Evolutionary conservation across 2,329 filamentous ascomycete species (phyloP).

Genomic region (Aurifilum marmelostoma): DNA sequence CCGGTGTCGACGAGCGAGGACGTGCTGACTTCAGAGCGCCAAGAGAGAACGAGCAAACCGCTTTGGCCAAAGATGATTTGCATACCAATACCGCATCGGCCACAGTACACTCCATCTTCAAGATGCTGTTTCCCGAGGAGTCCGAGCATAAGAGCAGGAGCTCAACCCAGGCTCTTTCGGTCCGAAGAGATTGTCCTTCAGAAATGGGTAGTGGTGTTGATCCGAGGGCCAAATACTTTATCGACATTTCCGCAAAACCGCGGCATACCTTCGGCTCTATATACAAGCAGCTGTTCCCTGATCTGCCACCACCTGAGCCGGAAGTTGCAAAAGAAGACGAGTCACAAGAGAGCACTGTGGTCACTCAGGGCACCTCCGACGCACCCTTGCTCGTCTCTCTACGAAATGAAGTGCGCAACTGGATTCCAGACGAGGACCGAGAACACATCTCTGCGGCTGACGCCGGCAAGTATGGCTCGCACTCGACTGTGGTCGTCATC

Average conservation of each 20-base stretch:
- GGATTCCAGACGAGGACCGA: slow-evolving; percentile 17
- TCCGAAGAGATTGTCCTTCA: not conserved
- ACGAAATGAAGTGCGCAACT: slow-evolving; percentile 29
- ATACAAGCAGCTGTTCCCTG: slow-evolving; percentile 26
- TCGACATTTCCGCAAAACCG: not conserved
- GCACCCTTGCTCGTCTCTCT: slow-evolving; percentile 23
- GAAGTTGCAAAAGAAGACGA: not conserved
- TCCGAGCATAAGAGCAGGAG: not conserved
- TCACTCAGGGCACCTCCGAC: not conserved
- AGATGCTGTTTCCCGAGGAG: slow-evolving; percentile 20
- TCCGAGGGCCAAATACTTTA: not conserved
- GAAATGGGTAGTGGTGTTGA: not conserved
- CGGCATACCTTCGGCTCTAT: not conserved
- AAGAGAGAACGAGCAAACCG: not conserved
- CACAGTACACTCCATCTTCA: slow-evolving; percentile 19
- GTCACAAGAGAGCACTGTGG: not conserved
- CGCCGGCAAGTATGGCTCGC: slow-evolving; percentile 22
- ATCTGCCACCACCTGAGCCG: not conserved
- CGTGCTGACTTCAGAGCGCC: not conserved
- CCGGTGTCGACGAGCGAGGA: not conserved
- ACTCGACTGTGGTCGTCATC: slow-evolving; percentile 53
- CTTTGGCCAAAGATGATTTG: too few relatives aligned
- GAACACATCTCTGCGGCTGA: slow-evolving; percentile 8
- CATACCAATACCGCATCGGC: not conserved
- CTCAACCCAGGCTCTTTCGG: not conserved